These are phyloP conservation scores for Hanseniaspora valbyensis DNA, from an alignment of 805 yeast genomes.

Conservation along the genomic window DNA sequence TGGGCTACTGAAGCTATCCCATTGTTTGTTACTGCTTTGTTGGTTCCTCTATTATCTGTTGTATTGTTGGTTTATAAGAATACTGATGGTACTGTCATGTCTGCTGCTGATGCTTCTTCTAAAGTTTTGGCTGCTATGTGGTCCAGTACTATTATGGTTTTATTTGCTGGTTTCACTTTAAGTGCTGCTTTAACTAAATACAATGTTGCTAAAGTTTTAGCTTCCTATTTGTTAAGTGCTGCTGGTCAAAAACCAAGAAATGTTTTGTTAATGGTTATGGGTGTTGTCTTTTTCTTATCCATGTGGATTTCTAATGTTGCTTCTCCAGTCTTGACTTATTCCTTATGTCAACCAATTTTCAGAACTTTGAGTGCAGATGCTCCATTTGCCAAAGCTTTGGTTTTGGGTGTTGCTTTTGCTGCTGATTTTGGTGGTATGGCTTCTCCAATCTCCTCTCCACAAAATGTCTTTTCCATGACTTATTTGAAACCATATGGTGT, in stretches of 20 bases:
- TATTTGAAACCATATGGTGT: slow-evolving; percentile 57
- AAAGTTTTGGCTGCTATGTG: slow-evolving; percentile 77
- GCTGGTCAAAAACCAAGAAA: slow-evolving; percentile 78
- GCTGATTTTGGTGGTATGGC: slow-evolving; percentile 94
- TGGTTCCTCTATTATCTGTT: slow-evolving; percentile 73
- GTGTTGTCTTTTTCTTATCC: slow-evolving; percentile 69
- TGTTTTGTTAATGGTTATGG: slow-evolving; percentile 69
- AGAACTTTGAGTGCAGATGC: slow-evolving; percentile 66
- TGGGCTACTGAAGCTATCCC: slow-evolving; percentile 98
- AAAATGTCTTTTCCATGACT: slow-evolving; percentile 80
- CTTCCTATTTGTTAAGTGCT: slow-evolving; percentile 65
- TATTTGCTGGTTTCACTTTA: slow-evolving; percentile 83
- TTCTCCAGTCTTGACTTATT: slow-evolving; percentile 83
- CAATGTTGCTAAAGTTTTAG: slow-evolving; percentile 76
- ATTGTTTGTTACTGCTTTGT: slow-evolving; percentile 75
- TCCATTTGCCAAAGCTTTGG: slow-evolving; percentile 73
- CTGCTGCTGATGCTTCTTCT: slow-evolving; percentile 53
- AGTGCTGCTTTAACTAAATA: slow-evolving; percentile 90
- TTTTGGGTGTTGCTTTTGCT: slow-evolving; percentile 83
- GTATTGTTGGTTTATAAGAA: slow-evolving; percentile 51
- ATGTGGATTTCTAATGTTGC: slow-evolving; percentile 98
- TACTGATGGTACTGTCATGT: slow-evolving; percentile 43
- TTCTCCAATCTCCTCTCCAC: slow-evolving; percentile 93
- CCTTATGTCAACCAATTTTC: slow-evolving; percentile 75
- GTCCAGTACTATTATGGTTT: slow-evolving; percentile 83